Evolutionary conservation across 805 yeast genomes (phyloP).

Genomic region (Ogataea zsoltii): DNA sequence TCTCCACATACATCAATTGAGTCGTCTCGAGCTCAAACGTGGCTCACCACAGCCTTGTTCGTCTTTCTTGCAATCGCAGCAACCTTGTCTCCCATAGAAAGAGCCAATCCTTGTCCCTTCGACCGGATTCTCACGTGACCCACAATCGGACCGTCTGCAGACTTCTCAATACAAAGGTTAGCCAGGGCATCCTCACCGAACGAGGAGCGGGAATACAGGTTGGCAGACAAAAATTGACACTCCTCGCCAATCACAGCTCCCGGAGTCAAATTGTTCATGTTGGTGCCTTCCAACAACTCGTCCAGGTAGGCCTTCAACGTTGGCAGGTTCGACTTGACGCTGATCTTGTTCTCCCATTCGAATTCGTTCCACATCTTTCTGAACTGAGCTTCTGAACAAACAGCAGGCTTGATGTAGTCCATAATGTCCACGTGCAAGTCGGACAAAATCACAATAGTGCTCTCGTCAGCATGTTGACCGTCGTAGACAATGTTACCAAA

Average conservation of each 20-base stretch:
- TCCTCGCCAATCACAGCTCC: slow-evolving; percentile 88
- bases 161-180: slow-evolving; percentile 87
- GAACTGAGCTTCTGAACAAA: slow-evolving; percentile 84
- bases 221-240: slow-evolving; percentile 91
- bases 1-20: too few species aligned
- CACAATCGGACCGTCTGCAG: slow-evolving; percentile 68
- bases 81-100: slow-evolving; percentile 91
- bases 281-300: slow-evolving; percentile 75
- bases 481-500: slow-evolving; percentile 97
- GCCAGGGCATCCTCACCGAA: slow-evolving; percentile 99
- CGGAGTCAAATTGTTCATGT: slow-evolving; percentile 92
- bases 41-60: slow-evolving; percentile 35
- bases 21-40: slow-evolving; percentile 21
- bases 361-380: slow-evolving; percentile 99
- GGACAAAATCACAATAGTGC: slow-evolving; percentile 85
- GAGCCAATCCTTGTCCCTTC: slow-evolving; percentile 96
- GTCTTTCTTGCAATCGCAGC: slow-evolving; percentile 74
- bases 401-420: slow-evolving; percentile 97
- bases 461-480: slow-evolving; percentile 90
- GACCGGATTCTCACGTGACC: slow-evolving; percentile 97
- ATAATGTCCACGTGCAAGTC: slow-evolving; percentile 95
- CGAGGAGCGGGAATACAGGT: slow-evolving; percentile 85
- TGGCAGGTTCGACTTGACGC: slow-evolving; percentile 68
- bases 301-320: slow-evolving; percentile 77
- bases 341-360: slow-evolving; percentile 98